phyloP scores from a whole-genome alignment of 2,329 filamentous ascomycete genomes.

The Penicillium sp. region DNA sequence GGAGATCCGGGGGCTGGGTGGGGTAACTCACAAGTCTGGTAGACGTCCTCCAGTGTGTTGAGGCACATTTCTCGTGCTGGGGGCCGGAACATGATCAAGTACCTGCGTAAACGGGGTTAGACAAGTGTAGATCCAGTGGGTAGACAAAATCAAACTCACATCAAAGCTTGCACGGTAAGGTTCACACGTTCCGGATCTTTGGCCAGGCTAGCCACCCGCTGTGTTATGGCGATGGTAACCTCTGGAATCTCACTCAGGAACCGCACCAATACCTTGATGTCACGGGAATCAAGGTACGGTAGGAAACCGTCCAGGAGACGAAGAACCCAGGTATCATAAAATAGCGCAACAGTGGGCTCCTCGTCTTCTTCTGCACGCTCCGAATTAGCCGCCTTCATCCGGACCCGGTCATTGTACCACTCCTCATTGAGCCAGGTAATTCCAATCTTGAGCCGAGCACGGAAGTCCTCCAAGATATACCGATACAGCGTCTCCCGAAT shows the following conservation, averaged over 20 bases:
- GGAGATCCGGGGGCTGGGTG: neutral
- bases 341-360: conserved; percentile 51
- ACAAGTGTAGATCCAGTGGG: neutral
- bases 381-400: conserved; percentile 51
- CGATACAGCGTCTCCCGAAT: conserved; percentile 82
- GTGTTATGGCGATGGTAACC: conserved; percentile 73
- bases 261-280: conserved; percentile 81
- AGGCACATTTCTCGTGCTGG: conserved; percentile 63
- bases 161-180: conserved; percentile 63
- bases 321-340: conserved; percentile 81
- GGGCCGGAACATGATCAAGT: conserved; percentile 64
- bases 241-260: conserved; percentile 91
- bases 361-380: conserved; percentile 51
- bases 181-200: conserved; percentile 68
- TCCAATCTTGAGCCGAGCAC: conserved; percentile 84
- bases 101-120: conserved; percentile 41
- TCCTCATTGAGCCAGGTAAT: conserved; percentile 96
- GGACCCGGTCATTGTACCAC: conserved; percentile 88
- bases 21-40: conserved; percentile 56
- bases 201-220: conserved; percentile 70
- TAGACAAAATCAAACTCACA: conserved; percentile 47
- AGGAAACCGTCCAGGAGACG: conserved; percentile 87
- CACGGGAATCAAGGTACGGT: conserved; percentile 87
- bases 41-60: conserved; percentile 65
- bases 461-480: conserved; percentile 91